Evolutionary conservation across 2,329 filamentous ascomycete species (phyloP).

Genomic region (Sporothrix schenckii): DNA sequence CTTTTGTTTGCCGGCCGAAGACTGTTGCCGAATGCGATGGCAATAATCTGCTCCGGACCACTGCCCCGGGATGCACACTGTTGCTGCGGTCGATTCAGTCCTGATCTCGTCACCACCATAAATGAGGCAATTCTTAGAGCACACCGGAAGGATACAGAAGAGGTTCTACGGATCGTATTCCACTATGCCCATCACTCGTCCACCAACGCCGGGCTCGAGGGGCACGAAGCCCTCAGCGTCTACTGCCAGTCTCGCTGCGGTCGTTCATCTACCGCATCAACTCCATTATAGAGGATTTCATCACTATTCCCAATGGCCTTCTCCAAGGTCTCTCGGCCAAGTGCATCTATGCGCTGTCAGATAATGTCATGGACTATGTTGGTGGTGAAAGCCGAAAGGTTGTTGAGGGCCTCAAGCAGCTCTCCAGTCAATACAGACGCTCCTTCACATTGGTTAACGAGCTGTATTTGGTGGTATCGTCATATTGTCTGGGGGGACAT

Average conservation of each 20-base stretch:
- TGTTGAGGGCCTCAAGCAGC: not conserved
- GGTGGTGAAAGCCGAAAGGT: not conserved
- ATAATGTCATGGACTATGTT: not conserved
- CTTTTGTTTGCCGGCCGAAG: too few relatives aligned
- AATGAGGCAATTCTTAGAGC: too few relatives aligned
- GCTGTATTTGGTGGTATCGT: too few relatives aligned
- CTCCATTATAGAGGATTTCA: constrained; percentile 1
- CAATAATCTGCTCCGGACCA: too few relatives aligned
- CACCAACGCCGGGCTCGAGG: not conserved
- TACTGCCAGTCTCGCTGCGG: not conserved
- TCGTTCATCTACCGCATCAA: not conserved
- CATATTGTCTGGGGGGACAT: too few relatives aligned
- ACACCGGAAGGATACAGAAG: too few relatives aligned
- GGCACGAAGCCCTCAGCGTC: not conserved
- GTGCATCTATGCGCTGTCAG: not conserved
- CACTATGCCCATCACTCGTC: not conserved
- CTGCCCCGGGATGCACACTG: too few relatives aligned
- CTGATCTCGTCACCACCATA: too few relatives aligned
- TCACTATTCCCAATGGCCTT: not conserved
- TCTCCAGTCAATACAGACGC: not conserved
- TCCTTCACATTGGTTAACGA: too few relatives aligned
- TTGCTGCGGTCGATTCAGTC: too few relatives aligned
- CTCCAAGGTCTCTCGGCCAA: not conserved
- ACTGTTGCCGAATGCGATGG: too few relatives aligned
- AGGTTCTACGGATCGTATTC: not conserved